A percentile compares a stretch with the other conserved stretches of the same genome.
Evolutionary conservation across 2,329 filamentous ascomycete genomes (phyloP).

Genomic region (Magnaporthiopsis rhizophila): DNA sequence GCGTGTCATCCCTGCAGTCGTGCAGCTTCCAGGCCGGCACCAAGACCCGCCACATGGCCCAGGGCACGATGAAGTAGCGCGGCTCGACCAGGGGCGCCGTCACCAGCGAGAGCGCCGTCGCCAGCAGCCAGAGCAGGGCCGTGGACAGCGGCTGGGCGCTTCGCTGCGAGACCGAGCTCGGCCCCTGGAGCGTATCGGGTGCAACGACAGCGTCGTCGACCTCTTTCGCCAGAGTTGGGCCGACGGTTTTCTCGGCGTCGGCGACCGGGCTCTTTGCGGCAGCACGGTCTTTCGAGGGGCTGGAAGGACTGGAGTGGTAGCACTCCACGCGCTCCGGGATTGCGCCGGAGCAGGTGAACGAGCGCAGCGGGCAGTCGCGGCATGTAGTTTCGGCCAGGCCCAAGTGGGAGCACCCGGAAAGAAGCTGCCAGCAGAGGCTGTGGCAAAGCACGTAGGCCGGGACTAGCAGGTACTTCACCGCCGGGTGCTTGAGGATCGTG

Average conservation of each 20-base stretch:
- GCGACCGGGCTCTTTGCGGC: not conserved
- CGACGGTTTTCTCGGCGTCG: not conserved
- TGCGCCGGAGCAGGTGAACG: not conserved
- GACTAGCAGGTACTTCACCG: slow-evolving; percentile 59
- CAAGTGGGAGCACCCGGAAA: slow-evolving; percentile 35
- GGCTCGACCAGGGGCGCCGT: slow-evolving; percentile 92
- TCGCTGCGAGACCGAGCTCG: not conserved
- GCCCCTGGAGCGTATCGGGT: not conserved
- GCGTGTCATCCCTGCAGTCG: slow-evolving; percentile 5
- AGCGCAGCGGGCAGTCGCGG: not conserved
- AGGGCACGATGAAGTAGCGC: slow-evolving; percentile 91
- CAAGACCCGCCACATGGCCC: slow-evolving; percentile 85
- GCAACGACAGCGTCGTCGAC: not conserved
- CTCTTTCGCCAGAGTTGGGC: not conserved
- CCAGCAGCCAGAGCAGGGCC: slow-evolving; percentile 50
- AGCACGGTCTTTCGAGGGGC: not conserved
- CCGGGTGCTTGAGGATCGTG: slow-evolving; percentile 58
- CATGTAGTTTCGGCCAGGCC: not conserved
- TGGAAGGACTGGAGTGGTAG: not conserved
- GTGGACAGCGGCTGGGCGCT: slow-evolving; percentile 30
- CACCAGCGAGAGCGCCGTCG: slow-evolving; percentile 70
- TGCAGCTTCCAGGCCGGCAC: slow-evolving; percentile 45
- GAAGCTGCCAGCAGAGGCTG: slow-evolving; percentile 58
- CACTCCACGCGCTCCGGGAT: not conserved
- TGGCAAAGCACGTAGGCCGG: slow-evolving; percentile 63